These are phyloP conservation scores for Geosmithia putterillii DNA, from an alignment of 2,329 filamentous ascomycete genomes.

Conservation along the genomic window DNA sequence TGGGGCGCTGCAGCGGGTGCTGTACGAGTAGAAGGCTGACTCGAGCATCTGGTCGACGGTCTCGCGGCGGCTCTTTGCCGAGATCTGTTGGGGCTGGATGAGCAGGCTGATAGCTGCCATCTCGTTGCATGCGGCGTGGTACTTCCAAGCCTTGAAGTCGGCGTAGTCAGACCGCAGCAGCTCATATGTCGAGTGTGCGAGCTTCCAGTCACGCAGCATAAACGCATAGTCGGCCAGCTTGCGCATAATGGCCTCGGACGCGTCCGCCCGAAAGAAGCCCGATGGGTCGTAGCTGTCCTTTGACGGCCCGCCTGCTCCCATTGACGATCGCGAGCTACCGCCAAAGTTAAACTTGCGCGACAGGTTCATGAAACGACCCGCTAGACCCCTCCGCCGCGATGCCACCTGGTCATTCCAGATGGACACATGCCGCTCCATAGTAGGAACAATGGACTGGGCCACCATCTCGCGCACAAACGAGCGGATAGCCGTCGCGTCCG, in stretches of 20 bases:
- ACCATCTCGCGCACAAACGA: conserved; percentile 91
- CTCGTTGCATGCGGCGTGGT: conserved; percentile 88
- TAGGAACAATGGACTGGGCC: conserved; percentile 85
- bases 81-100: conserved; percentile 59
- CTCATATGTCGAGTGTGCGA: conserved; percentile 86
- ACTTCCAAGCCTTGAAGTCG: conserved; percentile 93
- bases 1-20: conserved; percentile 67
- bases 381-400: conserved; percentile 75
- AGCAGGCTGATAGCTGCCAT: conserved; percentile 84
- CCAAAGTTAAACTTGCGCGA: conserved; percentile 88
- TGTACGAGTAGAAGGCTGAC: conserved; percentile 83
- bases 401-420: conserved; percentile 97
- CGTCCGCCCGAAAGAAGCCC: conserved; percentile 74
- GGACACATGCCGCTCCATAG: conserved; percentile 86
- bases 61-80: conserved; percentile 67
- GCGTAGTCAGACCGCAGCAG: conserved; percentile 78
- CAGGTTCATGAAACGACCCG: conserved; percentile 86
- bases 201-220: conserved; percentile 92
- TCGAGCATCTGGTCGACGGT: conserved; percentile 80
- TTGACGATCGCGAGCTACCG: conserved; percentile 47
- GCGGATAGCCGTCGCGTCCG: conserved; percentile 76
- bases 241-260: conserved; percentile 81
- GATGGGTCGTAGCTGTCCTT: conserved; percentile 65
- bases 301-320: conserved; percentile 34
- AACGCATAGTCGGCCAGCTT: conserved; percentile 92